Percentiles rank a stretch among this genome's conserved stretches.
Evolutionary conservation across 495 filamentous ascomycete species (phyloP).

Genomic region (Pyrenula aspistea): DNA sequence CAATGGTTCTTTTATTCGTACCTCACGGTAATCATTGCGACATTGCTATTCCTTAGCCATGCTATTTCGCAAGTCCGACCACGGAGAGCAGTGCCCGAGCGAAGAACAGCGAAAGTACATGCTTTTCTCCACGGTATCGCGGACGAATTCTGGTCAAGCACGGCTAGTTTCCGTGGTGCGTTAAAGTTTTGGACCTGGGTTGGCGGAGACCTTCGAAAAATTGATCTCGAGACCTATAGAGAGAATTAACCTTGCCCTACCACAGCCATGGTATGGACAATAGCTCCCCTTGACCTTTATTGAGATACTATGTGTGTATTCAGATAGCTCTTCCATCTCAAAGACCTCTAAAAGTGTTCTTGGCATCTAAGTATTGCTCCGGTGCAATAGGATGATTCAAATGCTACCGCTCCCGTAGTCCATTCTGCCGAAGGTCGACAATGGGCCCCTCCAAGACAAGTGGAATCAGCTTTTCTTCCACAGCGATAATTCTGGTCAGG

Average conservation of each 20-base stretch:
- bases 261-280: too few species aligned
- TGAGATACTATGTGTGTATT: too few species aligned
- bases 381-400: too few species aligned
- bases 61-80: neutral
- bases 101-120: neutral
- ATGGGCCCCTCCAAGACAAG: too few species aligned
- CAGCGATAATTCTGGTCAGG: too few species aligned
- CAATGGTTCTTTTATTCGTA: neutral
- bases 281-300: too few species aligned
- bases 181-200: neutral
- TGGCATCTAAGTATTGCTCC: too few species aligned
- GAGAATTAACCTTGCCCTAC: neutral
- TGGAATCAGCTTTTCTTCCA: too few species aligned
- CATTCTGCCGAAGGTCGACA: too few species aligned
- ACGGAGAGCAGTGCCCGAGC: neutral
- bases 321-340: too few species aligned
- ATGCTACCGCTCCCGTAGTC: too few species aligned
- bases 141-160: neutral
- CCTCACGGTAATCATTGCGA: neutral
- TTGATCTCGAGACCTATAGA: neutral
- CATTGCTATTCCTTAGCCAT: neutral
- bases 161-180: neutral
- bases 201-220: neutral
- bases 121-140: neutral
- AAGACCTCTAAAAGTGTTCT: too few species aligned